Percentiles rank a stretch among this genome's conserved stretches.
Evolutionary conservation across 495 filamentous ascomycete genomes (phyloP).

Genomic region (Hyaloscypha finlandica): DNA sequence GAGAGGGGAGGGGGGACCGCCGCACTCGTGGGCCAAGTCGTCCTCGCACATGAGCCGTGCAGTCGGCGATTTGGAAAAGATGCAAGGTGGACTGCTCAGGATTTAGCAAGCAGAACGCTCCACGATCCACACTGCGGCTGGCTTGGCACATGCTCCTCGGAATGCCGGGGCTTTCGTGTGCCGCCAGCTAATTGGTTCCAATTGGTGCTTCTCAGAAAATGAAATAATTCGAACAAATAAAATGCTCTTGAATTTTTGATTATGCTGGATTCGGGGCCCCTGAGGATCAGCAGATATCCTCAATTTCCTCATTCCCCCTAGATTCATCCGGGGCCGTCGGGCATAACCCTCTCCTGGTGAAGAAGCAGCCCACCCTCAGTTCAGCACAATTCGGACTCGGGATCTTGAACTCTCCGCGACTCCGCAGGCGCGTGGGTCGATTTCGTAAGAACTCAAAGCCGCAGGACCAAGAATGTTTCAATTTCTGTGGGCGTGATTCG

Average conservation of each 20-base stretch:
- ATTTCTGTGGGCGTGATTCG: not conserved
- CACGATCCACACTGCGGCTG: too few relatives aligned
- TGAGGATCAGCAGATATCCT: slow-evolving; percentile 3
- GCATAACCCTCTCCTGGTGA: not conserved
- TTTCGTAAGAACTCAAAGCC: not conserved
- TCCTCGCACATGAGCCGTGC: not conserved
- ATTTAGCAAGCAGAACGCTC: not conserved
- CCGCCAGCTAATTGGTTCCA: too few relatives aligned
- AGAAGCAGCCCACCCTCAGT: not conserved
- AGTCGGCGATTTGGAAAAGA: not conserved
- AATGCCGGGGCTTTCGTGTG: not conserved
- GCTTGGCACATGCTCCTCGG: not conserved
- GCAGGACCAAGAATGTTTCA: not conserved
- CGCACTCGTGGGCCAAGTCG: not conserved
- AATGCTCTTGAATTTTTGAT: not conserved
- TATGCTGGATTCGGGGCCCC: not conserved
- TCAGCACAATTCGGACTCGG: not conserved
- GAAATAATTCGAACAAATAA: not conserved
- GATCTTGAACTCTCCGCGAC: not conserved
- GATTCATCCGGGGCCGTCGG: not conserved
- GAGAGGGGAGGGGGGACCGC: not conserved
- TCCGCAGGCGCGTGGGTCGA: not conserved
- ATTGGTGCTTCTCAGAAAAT: not conserved
- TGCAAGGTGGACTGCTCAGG: not conserved
- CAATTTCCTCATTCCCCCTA: not conserved